Evolutionary conservation across 495 filamentous ascomycete genomes (phyloP).

Genomic region (Amorphotheca resinae): DNA sequence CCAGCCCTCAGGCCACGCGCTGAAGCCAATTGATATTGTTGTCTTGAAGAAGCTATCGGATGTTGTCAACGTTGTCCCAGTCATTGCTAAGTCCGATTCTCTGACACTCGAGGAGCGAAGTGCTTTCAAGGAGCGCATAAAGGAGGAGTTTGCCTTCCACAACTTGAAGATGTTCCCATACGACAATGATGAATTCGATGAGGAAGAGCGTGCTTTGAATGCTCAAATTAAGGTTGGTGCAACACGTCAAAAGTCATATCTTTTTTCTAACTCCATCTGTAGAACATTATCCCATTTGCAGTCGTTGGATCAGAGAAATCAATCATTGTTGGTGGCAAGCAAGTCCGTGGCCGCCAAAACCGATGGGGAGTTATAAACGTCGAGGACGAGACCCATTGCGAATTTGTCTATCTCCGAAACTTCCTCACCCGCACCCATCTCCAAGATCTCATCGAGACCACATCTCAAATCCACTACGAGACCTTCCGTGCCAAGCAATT

Average conservation of each 20-base stretch:
- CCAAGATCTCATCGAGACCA: conserved; percentile 97
- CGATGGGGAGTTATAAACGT: conserved; percentile 99
- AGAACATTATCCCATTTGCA: conserved; percentile 94
- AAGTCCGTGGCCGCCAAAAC: conserved; percentile 96
- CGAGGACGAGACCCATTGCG: conserved; percentile 98
- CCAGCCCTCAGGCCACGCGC: conserved; percentile 92
- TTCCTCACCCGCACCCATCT: conserved; percentile 95
- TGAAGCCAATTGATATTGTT: conserved; percentile 98
- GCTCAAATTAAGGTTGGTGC: conserved; percentile 78
- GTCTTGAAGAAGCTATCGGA: conserved; percentile 98
- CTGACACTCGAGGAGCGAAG: conserved; percentile 90
- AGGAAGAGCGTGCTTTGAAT: conserved; percentile 90
- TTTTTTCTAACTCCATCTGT: conserved; percentile 20
- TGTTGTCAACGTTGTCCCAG: conserved; percentile 97
- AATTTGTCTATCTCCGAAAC: conserved; percentile 96
- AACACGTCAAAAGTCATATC: not conserved
- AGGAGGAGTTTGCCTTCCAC: conserved; percentile 99
- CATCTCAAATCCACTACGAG: conserved; percentile 99
- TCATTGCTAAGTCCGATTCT: conserved; percentile 97
- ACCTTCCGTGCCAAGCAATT: conserved; percentile 99
- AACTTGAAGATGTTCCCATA: conserved; percentile 99
- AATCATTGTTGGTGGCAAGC: conserved; percentile 93
- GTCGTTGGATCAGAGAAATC: conserved; percentile 96
- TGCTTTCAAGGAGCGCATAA: conserved; percentile 97
- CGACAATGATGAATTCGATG: conserved; percentile 96